Conservation (phyloP, 257 asterid genomes). For the Solanum pinnatisectum region DNA sequence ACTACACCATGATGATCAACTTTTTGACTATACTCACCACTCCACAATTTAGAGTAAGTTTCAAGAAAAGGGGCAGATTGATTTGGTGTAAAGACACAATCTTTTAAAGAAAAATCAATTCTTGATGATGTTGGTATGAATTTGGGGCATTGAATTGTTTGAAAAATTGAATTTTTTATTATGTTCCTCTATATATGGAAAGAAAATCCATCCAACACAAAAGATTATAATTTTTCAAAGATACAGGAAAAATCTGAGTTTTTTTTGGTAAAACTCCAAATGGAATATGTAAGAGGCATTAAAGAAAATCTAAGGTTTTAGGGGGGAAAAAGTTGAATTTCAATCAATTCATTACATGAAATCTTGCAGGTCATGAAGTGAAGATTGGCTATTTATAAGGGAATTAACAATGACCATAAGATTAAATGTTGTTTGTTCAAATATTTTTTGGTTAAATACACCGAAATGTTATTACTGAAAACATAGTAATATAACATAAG, state of each 20-base stretch:
- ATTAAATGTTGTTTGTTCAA: too few relatives aligned
- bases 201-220: too few relatives aligned
- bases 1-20: slow-evolving; percentile 26
- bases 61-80: slow-evolving; percentile 6
- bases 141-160: slow-evolving; percentile 7
- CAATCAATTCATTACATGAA: not conserved
- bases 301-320: not conserved
- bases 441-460: too few relatives aligned
- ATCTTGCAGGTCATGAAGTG: not conserved
- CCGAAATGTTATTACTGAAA: too few relatives aligned
- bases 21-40: slow-evolving; percentile 21
- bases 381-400: not conserved
- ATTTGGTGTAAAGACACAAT: slow-evolving; percentile 23
- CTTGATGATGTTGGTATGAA: slow-evolving; percentile 9
- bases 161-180: slow-evolving; percentile 34
- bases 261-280: not conserved
- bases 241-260: slow-evolving; percentile 27
- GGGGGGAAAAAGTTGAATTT: not conserved
- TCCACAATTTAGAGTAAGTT: slow-evolving; percentile 35
- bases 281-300: not conserved
- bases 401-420: too few relatives aligned
- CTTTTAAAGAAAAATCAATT: slow-evolving; percentile 17
- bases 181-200: slow-evolving; percentile 34
- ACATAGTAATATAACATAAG: too few relatives aligned
- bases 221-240: not conserved